A percentile compares a stretch with the other conserved stretches of the same genome.
Evolutionary conservation across 768 basidiomycete species (phyloP).

Genomic region (Tulasnella sp.): DNA sequence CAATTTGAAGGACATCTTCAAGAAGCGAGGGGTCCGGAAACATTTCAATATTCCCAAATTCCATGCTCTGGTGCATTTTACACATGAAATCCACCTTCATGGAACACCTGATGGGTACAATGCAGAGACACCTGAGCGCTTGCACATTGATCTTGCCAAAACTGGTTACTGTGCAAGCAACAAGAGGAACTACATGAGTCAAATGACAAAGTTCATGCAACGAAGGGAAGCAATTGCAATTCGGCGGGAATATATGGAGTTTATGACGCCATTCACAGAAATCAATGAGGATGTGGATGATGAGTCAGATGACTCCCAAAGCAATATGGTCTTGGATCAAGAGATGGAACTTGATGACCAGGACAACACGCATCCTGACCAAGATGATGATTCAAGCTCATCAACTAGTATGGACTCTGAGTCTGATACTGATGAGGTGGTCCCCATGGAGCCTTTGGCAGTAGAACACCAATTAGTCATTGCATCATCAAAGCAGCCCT

Average conservation of each 20-base stretch:
- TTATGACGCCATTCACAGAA: slow-evolving; percentile 26
- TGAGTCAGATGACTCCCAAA: background rate
- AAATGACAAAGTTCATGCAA: slow-evolving; percentile 45
- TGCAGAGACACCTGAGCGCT: slow-evolving; percentile 41
- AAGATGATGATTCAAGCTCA: background rate
- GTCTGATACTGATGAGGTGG: background rate
- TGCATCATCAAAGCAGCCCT: background rate
- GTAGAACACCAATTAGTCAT: background rate
- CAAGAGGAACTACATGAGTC: slow-evolving; percentile 40
- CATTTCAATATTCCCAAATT: slow-evolving; percentile 45
- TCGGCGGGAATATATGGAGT: slow-evolving; percentile 38
- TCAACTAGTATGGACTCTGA: background rate
- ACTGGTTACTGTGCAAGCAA: slow-evolving; percentile 39
- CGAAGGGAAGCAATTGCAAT: slow-evolving; percentile 40
- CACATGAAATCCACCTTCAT: slow-evolving; percentile 34
- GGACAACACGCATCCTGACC: slow-evolving; percentile 6
- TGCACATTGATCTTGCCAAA: slow-evolving; percentile 38
- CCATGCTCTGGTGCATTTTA: slow-evolving; percentile 40
- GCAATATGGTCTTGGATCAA: background rate
- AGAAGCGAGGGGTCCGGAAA: slow-evolving; percentile 18
- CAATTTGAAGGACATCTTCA: background rate
- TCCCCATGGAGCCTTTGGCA: background rate
- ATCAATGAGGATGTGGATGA: background rate
- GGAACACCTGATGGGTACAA: slow-evolving; percentile 42
- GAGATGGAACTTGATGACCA: background rate